These are phyloP conservation scores for Populus nigra DNA, from an alignment of 345 rosid genomes.

Conservation along the genomic window DNA sequence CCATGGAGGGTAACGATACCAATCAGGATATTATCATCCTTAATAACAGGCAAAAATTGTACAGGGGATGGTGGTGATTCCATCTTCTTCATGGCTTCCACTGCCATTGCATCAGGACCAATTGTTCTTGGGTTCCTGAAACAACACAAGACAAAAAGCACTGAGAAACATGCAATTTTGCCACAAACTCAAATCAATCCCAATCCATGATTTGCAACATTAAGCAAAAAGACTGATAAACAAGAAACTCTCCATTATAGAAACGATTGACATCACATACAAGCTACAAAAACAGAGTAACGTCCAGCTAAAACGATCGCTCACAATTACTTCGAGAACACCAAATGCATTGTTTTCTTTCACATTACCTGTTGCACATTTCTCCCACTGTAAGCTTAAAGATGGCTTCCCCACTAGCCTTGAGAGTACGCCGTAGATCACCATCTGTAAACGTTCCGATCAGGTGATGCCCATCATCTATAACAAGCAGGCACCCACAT, in stretches of 20 bases:
- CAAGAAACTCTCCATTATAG: too few species aligned
- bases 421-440: conserved; percentile 89
- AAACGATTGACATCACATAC: neutral
- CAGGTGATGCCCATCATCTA: conserved; percentile 57
- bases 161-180: neutral
- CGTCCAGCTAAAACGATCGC: neutral
- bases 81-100: conserved; percentile 96
- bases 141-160: neutral
- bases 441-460: conserved; percentile 95
- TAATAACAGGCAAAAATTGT: conserved; percentile 82
- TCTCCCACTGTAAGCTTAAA: conserved; percentile 90
- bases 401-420: conserved; percentile 81
- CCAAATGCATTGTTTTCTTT: neutral
- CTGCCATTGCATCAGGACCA: conserved; percentile 90
- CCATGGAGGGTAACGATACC: conserved; percentile 95
- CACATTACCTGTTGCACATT: conserved; percentile 84
- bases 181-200: neutral
- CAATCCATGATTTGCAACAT: neutral
- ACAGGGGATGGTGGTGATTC: conserved; percentile 97
- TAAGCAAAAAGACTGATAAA: neutral
- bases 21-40: conserved; percentile 57
- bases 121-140: conserved; percentile 86
- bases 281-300: neutral
- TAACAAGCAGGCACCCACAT: conserved; percentile 88
- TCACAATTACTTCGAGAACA: neutral